Evolutionary conservation across 495 filamentous ascomycete species (phyloP), one percentile per base, ranked within the genome.

Genomic region (Penicillium arizonense): DNA sequence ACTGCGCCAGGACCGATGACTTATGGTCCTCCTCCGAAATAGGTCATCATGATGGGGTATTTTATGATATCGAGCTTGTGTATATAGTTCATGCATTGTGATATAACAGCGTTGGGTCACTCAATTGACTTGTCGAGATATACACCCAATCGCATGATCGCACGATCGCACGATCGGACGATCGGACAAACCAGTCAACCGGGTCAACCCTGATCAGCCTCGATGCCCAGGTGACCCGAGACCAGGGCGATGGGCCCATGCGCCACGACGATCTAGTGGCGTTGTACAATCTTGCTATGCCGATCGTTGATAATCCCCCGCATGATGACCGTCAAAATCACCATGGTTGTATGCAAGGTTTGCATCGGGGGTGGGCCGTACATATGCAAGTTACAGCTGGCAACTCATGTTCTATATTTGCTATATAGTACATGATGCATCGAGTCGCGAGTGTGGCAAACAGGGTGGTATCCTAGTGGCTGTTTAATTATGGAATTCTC

Each of bases 1-100:
- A 53, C 64, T n/a, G 56, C 71, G 5, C 74, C 72, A 0, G 60
- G 59, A 7, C 69, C 64, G 28, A 77, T 77, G 74, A 57, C 64
- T 9, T 77, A 72, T 56, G 48, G 57, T 18, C 63, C 65, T 34
- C 58, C 65, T 4, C 57, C 56, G 21, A 57, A 50, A 38, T 65
- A 11, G 20, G 42, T 18, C 18, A 18, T 18, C 18, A 18, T 18
- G 18, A 18, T 18, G 18, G 18, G 18, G 18, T 18, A 1, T 18
- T 1, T 18, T 18, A 18, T 13, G 1, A 2, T 58, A 8, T n/a
- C 11, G 21, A 30, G 37, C 32, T 8, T 32, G 11, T 56, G 38
- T 44, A 45, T 40, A 52, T 47, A 14, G 18, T 39, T 13, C 28
- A 23, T 50, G 38, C 12, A 50, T 35, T 24, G 16, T 43, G 48